Evolutionary conservation across 345 rosid species (phyloP), one percentile per base, ranked within the genome.

Genomic region (Rhodamnia argentea): DNA sequence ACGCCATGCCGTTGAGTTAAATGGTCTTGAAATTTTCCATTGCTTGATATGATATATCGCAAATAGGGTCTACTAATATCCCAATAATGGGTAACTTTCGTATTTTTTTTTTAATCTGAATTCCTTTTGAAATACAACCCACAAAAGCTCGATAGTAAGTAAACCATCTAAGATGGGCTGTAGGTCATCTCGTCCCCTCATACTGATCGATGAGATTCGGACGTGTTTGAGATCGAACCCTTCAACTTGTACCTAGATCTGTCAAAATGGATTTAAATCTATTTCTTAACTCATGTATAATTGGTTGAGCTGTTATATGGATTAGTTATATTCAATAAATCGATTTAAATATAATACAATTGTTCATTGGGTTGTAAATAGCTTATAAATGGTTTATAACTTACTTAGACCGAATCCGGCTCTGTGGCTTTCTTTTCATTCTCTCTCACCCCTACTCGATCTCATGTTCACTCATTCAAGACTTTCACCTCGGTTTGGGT

Each of bases 121-220:
- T 10, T 4, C 12, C 13, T 24, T 4, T 24, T 57, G 9, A 10
- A 58, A n/a, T 3, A 5, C 3, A 1, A 6, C 13, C 0, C 70
- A 5, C 6, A 5, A n/a, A 59, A 59, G 16, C n/a, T 59, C 27
- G 4, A n/a, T n/a, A n/a, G 37, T 4, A 15, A n/a, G 70, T 0
- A 1, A n/a, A 26, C 0, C 13, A 23, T 56, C 1, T 3, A 5
- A 56, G n/a, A 23, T 4, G n/a, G n/a, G 4, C 4, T 2, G 11
- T 56, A 22, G 2, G 11, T 23, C 60, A 56, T 23, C 60, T 23
- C 13, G 12, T 23, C 12, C 13, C n/a, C 10, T 56, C 0, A 56
- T 12, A 56, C 9, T 1, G 60, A 56, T 23, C 0, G 12, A 23
- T 5, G 8, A 5, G 18, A 13, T 59, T n/a, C 1, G 0, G 3